Evolutionary conservation across 1,284 basidiomycete genomes (phyloP).

Genomic region (Exobasidium rhododendri): DNA sequence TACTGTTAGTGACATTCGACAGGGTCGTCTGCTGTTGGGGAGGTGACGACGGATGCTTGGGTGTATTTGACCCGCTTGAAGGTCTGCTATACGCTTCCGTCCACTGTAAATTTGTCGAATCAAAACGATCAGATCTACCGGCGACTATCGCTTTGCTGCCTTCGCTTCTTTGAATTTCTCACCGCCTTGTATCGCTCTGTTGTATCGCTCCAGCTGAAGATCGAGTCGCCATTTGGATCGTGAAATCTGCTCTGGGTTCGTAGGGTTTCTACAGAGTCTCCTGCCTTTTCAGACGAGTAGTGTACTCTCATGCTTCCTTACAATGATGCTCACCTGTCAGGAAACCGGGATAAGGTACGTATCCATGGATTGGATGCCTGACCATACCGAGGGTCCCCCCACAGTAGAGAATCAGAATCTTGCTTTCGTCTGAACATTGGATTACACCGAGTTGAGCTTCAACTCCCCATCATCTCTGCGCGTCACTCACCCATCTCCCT

Average conservation of each 20-base stretch:
- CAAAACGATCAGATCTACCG: not conserved
- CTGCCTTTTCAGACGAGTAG: not conserved
- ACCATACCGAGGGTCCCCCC: slow-evolving; percentile 70
- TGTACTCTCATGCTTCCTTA: not conserved
- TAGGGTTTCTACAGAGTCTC: slow-evolving; percentile 61
- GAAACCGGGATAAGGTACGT: slow-evolving; percentile 82
- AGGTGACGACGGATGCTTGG: slow-evolving; percentile 8
- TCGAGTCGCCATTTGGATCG: slow-evolving; percentile 62
- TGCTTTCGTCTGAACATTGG: slow-evolving; percentile 32
- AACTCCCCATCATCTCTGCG: no score
- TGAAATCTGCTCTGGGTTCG: slow-evolving; percentile 77
- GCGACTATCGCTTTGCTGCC: not conserved
- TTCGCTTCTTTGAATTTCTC: not conserved
- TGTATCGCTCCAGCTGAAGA: slow-evolving; percentile 49
- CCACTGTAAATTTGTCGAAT: slow-evolving; percentile 18
- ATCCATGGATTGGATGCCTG: slow-evolving; percentile 62
- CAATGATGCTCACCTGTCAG: slow-evolving; percentile 55
- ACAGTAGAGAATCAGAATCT: slow-evolving; percentile 76
- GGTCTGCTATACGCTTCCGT: slow-evolving; percentile 39
- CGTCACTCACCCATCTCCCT: no score
- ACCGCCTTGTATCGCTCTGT: slow-evolving; percentile 43
- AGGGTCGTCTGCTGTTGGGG: not conserved
- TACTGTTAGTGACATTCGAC: slow-evolving; percentile 5
- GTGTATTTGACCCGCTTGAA: slow-evolving; percentile 30
- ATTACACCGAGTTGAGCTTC: no score